Evolutionary conservation across 1,139 yeast species (phyloP).

Genomic region (Nadsonia commutata): DNA sequence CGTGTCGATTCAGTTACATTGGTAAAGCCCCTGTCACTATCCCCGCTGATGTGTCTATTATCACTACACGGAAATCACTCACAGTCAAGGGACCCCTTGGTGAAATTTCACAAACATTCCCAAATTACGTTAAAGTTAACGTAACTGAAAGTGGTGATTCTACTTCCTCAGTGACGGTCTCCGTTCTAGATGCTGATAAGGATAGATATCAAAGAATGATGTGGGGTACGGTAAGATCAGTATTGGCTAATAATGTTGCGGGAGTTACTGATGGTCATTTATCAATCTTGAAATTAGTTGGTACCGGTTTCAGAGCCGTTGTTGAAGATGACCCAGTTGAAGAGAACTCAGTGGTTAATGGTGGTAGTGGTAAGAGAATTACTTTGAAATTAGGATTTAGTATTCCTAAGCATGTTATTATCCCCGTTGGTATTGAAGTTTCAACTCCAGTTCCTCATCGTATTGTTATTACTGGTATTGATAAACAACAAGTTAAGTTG

Average conservation of each 20-base stretch:
- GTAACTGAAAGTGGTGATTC: constrained; percentile 14
- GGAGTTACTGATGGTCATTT: constrained; percentile 93
- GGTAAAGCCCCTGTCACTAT: constrained; percentile 47
- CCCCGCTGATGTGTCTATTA: constrained; percentile 36
- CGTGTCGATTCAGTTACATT: constrained; percentile 24
- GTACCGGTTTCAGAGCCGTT: constrained; percentile 91
- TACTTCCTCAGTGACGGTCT: constrained; percentile 27
- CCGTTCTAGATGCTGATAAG: constrained; percentile 42
- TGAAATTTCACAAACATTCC: constrained; percentile 43
- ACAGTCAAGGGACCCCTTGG: constrained; percentile 80
- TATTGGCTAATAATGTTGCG: constrained; percentile 57
- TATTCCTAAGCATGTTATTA: constrained; percentile 41
- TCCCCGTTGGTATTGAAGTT: constrained; percentile 68
- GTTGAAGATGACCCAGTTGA: constrained; percentile 36
- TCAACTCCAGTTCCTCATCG: constrained; percentile 80
- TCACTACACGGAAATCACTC: constrained; percentile 29
- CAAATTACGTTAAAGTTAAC: constrained; percentile 48
- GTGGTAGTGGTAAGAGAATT: constrained; percentile 43
- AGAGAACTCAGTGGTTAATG: constrained; percentile 6
- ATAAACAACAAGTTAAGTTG: constrained; percentile 74
- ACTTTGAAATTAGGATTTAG: constrained; percentile 79
- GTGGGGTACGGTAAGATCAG: constrained; percentile 92
- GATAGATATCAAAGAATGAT: constrained; percentile 63
- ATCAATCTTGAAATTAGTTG: constrained; percentile 77
- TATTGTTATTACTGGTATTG: constrained; percentile 69